Evolutionary conservation across 345 rosid species (phyloP), one percentile per base, ranked within the genome.

Genomic region (Camelina laxa): DNA sequence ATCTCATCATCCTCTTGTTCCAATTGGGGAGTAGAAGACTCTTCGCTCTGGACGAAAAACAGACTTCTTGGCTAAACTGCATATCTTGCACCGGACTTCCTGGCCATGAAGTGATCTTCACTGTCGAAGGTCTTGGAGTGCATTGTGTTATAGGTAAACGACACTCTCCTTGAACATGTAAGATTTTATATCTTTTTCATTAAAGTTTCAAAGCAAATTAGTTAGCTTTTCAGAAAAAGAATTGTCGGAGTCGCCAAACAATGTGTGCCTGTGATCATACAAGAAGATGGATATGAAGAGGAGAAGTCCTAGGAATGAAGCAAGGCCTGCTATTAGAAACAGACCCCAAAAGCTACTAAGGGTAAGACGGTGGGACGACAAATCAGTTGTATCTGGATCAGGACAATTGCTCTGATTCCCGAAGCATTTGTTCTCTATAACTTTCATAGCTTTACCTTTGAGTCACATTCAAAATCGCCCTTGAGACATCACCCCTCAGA

Each of bases 391-490:
- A 5, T 4, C 33, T 30, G 48, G 67, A 27, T 63, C 72, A 57
- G 60, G 45, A 49, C 81, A 76, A 13, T 48, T 8, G 9, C 38
- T 57, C 7, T 24, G 12, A 3, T 11, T 41, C 9, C 19, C 6
- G 10, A 71, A 17, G 36, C 24, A 68, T 7, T 11, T 53, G 2
- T 69, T 42, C 42, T 70, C 76, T 7, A 85, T 75, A 2, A 0
- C 15, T 5, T 54, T 47, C 76, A 80, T 79, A 17, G 10, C 75
- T 0, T 17, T 33, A 14, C 75, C 58, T 67, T 67, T 80, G 72
- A 11, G 84, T 85, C n/a, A 83, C 84, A 3, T 64, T 80, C 62
- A 85, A 71, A 72, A 85, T 76, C 30, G 83, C 89, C 61, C 62
- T 70, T 33, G 89, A 85, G 7, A 85, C 12, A 63, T 80, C 67